Conservation (phyloP, 371 early-diverging fungal genomes). For the Nematocida homosporus region DNA sequence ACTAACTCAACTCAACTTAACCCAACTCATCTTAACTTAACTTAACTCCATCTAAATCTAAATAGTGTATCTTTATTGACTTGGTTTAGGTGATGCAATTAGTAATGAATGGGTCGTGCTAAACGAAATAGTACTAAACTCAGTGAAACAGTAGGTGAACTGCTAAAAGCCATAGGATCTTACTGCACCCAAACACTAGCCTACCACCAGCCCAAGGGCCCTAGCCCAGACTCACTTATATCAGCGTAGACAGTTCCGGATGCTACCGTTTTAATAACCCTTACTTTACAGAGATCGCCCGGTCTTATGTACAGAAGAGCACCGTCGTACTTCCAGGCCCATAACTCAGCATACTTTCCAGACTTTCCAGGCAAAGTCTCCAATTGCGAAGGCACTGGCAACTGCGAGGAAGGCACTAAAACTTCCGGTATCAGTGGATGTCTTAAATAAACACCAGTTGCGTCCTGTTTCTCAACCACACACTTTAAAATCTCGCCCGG, state of each 20-base stretch:
- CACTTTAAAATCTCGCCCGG: conserved; percentile 40
- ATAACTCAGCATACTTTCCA: conserved; percentile 10
- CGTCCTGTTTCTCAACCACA: conserved; percentile 44
- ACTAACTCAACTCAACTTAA: too few relatives aligned
- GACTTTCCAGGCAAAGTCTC: conserved; percentile 5
- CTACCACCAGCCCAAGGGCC: conserved; percentile 53
- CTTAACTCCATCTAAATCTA: too few relatives aligned
- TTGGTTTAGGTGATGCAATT: too few relatives aligned
- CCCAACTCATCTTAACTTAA: too few relatives aligned
- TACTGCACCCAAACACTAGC: too few relatives aligned
- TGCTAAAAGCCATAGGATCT: too few relatives aligned
- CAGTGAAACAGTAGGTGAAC: too few relatives aligned
- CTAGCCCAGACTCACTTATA: conserved; percentile 31
- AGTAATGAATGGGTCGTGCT: too few relatives aligned
- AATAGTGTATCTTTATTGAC: too few relatives aligned
- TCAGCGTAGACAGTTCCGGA: neutral
- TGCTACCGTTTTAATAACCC: neutral
- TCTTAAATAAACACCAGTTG: conserved; percentile 11
- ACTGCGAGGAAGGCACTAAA: conserved; percentile 31
- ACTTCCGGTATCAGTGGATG: conserved; percentile 40
- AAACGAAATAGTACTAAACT: too few relatives aligned
- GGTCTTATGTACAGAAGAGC: conserved; percentile 11
- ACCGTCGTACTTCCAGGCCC: conserved; percentile 52
- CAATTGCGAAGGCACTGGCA: conserved; percentile 33
- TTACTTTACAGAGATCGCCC: conserved; percentile 38